A percentile compares a stretch with the other conserved stretches of the same genome.
These are phyloP conservation scores for Psidium friedrichsthalianum DNA, from an alignment of 345 rosid species.

Conservation along the genomic window DNA sequence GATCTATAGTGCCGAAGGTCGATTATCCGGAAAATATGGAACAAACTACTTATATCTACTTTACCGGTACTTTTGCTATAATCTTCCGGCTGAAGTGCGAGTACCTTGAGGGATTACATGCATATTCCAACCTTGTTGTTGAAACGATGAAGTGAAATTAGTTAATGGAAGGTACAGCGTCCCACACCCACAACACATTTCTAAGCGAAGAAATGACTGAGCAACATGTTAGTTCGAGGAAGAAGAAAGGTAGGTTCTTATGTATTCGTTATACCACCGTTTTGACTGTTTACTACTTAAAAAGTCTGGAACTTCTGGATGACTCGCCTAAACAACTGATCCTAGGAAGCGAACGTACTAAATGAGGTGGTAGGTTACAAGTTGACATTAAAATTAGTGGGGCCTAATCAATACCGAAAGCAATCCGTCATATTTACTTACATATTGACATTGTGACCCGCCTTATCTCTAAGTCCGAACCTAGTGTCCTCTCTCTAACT, in stretches of 20 bases:
- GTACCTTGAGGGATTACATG: neutral
- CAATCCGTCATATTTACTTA: neutral
- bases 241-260: neutral
- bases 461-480: neutral
- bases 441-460: rapidly evolving
- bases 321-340: neutral
- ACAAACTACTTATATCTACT: neutral
- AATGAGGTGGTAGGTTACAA: neutral
- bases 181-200: neutral
- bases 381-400: neutral
- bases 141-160: neutral
- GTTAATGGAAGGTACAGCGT: neutral
- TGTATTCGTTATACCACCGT: neutral
- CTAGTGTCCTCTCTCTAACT: neutral
- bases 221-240: neutral
- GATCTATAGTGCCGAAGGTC: neutral
- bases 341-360: neutral
- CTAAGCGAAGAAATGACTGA: neutral
- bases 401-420: rapidly evolving
- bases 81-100: neutral
- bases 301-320: neutral
- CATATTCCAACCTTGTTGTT: neutral
- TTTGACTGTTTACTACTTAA: neutral
- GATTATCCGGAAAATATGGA: too few species aligned
- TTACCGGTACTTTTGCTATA: neutral